phyloP scores from a whole-genome alignment of 441 rosid genomes.

The Capsella rubella region DNA sequence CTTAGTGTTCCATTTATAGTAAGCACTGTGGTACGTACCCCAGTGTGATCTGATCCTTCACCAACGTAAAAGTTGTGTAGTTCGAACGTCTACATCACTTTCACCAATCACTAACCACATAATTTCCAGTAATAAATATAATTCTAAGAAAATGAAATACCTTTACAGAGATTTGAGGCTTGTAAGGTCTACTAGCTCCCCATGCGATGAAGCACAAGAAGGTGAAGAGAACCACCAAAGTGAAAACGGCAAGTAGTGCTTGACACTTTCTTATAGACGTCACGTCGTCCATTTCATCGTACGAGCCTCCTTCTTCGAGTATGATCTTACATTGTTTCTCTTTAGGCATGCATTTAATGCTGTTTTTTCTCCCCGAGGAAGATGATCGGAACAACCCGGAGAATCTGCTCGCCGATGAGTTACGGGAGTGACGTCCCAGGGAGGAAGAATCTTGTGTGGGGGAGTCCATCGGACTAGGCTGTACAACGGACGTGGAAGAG shows the following conservation, averaged over 20 bases:
- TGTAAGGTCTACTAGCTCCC: background rate
- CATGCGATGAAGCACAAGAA: background rate
- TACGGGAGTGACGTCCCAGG: constrained; percentile 76
- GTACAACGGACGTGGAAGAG: constrained; percentile 76
- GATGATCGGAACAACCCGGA: constrained; percentile 75
- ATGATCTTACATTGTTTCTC: background rate
- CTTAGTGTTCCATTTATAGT: background rate
- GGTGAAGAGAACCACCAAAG: background rate
- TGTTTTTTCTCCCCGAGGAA: constrained; percentile 68
- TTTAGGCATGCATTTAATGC: constrained; percentile 42
- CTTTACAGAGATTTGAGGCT: constrained; percentile 1
- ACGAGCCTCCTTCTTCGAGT: background rate
- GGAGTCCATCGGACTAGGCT: constrained; percentile 80
- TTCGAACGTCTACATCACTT: background rate
- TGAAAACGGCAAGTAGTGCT: background rate
- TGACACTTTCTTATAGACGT: background rate
- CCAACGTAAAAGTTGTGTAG: constrained; percentile 2
- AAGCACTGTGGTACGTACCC: background rate
- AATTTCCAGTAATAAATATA: background rate
- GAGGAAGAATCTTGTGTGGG: constrained; percentile 78
- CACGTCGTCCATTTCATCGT: background rate
- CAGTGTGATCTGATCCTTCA: background rate
- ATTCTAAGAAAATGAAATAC: background rate
- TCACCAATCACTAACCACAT: background rate
- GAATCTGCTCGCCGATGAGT: constrained; percentile 82